Evolutionary conservation across 2,329 filamentous ascomycete genomes (phyloP), one percentile per base, ranked within the genome.

Genomic region (Talaromyces sp.): DNA sequence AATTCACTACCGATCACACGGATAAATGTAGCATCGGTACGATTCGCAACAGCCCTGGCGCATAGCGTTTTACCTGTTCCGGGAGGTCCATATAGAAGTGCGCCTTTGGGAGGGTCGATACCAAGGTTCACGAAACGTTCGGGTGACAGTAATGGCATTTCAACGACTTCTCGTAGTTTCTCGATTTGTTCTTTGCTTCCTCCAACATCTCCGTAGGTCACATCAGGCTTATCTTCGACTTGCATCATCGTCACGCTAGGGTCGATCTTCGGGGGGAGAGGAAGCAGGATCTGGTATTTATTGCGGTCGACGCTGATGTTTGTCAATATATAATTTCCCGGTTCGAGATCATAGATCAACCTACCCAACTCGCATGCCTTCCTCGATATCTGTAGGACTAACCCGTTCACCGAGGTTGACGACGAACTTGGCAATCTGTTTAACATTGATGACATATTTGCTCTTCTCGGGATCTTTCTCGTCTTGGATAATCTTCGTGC

Each of bases 361-460:
- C 72, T 83, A 88, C 80, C 93, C 95, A 68, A 99, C 95, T 71
- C 95, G 89, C 95, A 99, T 99, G 70, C 95, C 95, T 80, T 99
- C 95, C 77, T 99, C 95, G 74, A 99, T 99, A 88, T 99, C 95
- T 71, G 95, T 98, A 59, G 95, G 95, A 75, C 91, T 96, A 72
- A 99, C 95, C 69, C 95, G 90, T 77, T 99, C 95, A 72, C 95
- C 95, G 61, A 99, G 88, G 80, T 97, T 95, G 70, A 99, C 95
- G 60, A 99, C 95, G 74, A 99, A 99, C 82, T 99, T 99, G 75
- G 95, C 95, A 74, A 99, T 99, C 81, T 99, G 95, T 85, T 99
- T 99, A 72, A 99, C 94, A 81, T 99, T 99, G 86, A 99, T 99
- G 74, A 99, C 93, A 83, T 99, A 99, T 88, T 98, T 99, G 88